Percentiles rank a stretch among this genome's conserved stretches.
Conservation (phyloP, 1,284 basidiomycete genomes). For the Exobasidium cylindrosporum region DNA sequence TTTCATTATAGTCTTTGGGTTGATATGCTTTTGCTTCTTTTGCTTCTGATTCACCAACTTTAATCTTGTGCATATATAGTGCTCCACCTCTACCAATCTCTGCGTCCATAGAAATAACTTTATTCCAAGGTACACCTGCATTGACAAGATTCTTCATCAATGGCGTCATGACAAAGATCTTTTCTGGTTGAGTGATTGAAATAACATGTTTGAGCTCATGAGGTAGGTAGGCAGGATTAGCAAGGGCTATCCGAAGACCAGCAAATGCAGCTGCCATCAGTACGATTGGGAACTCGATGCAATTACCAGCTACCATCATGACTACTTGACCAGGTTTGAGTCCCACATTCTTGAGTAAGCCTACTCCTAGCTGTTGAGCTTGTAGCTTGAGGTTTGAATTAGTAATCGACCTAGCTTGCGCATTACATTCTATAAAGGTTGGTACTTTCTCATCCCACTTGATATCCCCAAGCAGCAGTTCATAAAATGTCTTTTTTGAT, state of each 20-base stretch:
- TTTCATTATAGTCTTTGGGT: neutral
- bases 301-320: constrained; percentile 23
- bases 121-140: constrained; percentile 13
- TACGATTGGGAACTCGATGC: constrained; percentile 30
- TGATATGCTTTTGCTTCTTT: constrained; percentile 1
- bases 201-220: constrained; percentile 29
- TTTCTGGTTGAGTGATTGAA: constrained; percentile 25
- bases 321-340: constrained; percentile 31
- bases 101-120: constrained; percentile 15
- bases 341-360: constrained; percentile 19
- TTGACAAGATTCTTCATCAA: constrained; percentile 14
- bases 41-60: neutral
- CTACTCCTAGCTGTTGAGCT: constrained; percentile 27
- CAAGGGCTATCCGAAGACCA: constrained; percentile 27
- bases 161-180: constrained; percentile 18
- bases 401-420: neutral
- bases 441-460: neutral
- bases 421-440: neutral
- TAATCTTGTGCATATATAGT: neutral
- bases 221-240: constrained; percentile 27
- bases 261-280: constrained; percentile 29
- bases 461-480: neutral
- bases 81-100: constrained; percentile 8
- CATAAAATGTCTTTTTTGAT: neutral
- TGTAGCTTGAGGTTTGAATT: constrained; percentile 22